A percentile compares a stretch with the other conserved stretches of the same genome.
Conservation (phyloP, 257 asterid species). For the Thymus mandschuricus region DNA sequence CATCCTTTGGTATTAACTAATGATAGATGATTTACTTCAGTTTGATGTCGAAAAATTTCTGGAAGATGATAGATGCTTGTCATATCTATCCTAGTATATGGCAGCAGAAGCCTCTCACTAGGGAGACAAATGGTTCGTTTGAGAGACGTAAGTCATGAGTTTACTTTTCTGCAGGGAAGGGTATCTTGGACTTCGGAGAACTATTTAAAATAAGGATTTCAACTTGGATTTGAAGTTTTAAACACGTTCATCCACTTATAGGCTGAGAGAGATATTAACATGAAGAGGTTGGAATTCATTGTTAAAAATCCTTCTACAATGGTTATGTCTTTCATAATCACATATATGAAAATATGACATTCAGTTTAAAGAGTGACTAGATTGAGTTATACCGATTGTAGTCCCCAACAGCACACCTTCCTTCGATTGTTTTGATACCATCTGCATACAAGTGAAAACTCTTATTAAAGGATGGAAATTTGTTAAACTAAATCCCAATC, state of each 20-base stretch:
- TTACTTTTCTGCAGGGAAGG: too few species aligned
- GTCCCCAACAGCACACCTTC: conserved; percentile 82
- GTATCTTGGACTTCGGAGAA: too few species aligned
- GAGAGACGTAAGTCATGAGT: not conserved
- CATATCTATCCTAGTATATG: too few species aligned
- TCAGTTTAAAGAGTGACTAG: not conserved
- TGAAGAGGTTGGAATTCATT: not conserved
- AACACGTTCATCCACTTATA: conserved; percentile 14
- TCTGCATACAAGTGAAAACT: conserved; percentile 43
- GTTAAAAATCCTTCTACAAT: not conserved
- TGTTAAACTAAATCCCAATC: not conserved
- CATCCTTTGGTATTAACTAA: not conserved
- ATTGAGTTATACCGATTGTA: conserved; percentile 54
- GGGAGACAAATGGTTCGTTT: not conserved
- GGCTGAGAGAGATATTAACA: conserved; percentile 5
- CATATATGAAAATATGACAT: not conserved
- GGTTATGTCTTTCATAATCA: conserved; percentile 2
- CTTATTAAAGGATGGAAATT: conserved; percentile 1
- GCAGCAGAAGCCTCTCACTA: not conserved
- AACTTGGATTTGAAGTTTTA: not conserved
- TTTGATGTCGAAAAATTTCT: too few species aligned
- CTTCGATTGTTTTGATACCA: conserved; percentile 82
- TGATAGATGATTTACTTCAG: too few species aligned
- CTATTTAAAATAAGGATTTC: not conserved
- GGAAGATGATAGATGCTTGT: too few species aligned